A percentile compares a stretch with the other conserved stretches of the same genome.
Conservation (phyloP, 768 basidiomycete genomes). For the Plicaturopsis crispa region DNA sequence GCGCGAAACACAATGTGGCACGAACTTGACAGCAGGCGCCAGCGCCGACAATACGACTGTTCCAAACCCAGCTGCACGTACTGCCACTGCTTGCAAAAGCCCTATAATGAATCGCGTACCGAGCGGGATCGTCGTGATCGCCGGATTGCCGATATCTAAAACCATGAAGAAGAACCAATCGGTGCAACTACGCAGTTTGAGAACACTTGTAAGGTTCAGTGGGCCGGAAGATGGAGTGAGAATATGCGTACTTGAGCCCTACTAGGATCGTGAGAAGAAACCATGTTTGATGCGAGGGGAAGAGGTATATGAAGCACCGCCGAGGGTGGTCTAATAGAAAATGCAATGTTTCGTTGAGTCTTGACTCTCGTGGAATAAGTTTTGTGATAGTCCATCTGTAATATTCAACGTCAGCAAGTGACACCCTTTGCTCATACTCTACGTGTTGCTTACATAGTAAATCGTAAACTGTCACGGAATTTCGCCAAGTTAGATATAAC, state of each 20-base stretch:
- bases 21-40: slow-evolving; percentile 86
- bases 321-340: slow-evolving; percentile 95
- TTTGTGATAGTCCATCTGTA: slow-evolving; percentile 70
- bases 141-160: slow-evolving; percentile 75
- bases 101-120: slow-evolving; percentile 68
- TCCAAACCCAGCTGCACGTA: slow-evolving; percentile 82
- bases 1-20: too few relatives aligned
- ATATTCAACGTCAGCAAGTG: slow-evolving; percentile 3
- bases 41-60: slow-evolving; percentile 67
- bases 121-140: slow-evolving; percentile 59
- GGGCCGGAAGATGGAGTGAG: neutral
- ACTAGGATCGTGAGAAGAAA: slow-evolving; percentile 70
- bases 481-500: neutral
- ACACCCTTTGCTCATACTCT: neutral
- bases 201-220: neutral
- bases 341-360: slow-evolving; percentile 68
- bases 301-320: slow-evolving; percentile 84
- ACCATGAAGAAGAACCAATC: slow-evolving; percentile 92
- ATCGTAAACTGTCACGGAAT: slow-evolving; percentile 57
- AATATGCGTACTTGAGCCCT: slow-evolving; percentile 55
- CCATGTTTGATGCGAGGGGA: slow-evolving; percentile 93
- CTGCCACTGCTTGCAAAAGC: slow-evolving; percentile 70
- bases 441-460: slow-evolving; percentile 59
- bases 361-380: slow-evolving; percentile 48
- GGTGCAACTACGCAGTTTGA: slow-evolving; percentile 37